Percentiles rank a stretch among this genome's conserved stretches.
Conservation (phyloP, 441 rosid genomes). For the Erodium moschatum region DNA sequence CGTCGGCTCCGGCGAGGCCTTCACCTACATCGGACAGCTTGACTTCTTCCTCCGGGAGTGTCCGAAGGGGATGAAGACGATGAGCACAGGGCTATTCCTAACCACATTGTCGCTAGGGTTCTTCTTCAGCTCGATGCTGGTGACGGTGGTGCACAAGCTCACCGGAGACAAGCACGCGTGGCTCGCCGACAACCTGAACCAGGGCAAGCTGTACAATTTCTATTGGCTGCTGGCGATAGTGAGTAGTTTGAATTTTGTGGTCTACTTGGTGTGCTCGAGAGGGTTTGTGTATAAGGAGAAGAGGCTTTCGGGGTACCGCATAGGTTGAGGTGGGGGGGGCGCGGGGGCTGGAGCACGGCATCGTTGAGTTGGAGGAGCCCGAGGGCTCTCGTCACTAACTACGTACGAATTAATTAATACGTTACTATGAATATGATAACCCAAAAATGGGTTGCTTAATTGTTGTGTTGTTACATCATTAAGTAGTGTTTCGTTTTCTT, state of each 20-base stretch:
- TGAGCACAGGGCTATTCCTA: slow-evolving; percentile 57
- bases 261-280: slow-evolving; percentile 32
- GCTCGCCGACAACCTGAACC: slow-evolving; percentile 50
- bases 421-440: no score
- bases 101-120: slow-evolving; percentile 57
- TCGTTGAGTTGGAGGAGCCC: neutral
- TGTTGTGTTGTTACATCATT: no score
- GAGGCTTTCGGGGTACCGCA: slow-evolving; percentile 23
- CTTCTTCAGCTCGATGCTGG: slow-evolving; percentile 54
- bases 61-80: slow-evolving; percentile 80
- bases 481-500: no score
- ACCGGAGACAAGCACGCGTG: slow-evolving; percentile 38
- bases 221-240: slow-evolving; percentile 44
- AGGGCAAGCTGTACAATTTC: slow-evolving; percentile 56
- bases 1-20: slow-evolving; percentile 80
- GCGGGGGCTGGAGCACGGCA: neutral
- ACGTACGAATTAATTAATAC: no score
- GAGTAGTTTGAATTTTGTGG: slow-evolving; percentile 33
- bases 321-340: no score
- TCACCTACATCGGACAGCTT: slow-evolving; percentile 84
- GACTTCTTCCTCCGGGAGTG: slow-evolving; percentile 86
- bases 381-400: neutral
- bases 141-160: slow-evolving; percentile 39
- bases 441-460: no score
- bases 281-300: slow-evolving; percentile 43